phyloP scores from a whole-genome alignment of 441 rosid genomes.

The Jatropha podagrica region DNA sequence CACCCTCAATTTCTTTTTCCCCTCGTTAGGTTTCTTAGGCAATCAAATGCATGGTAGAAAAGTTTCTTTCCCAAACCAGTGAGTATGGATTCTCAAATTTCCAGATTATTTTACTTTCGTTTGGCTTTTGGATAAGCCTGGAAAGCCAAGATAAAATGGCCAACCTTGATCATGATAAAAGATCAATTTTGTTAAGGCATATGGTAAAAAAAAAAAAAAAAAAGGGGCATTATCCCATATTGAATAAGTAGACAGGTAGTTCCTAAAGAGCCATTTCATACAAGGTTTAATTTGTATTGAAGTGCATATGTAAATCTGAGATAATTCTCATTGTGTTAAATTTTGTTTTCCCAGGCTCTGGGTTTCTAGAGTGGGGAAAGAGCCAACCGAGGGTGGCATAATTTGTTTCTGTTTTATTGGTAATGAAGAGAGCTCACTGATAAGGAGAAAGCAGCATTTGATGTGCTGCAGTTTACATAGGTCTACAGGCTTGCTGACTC shows the following conservation, averaged over 20 bases:
- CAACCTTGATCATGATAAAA: neutral
- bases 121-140: neutral
- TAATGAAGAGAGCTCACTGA: conserved; percentile 1
- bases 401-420: neutral
- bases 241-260: neutral
- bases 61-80: neutral
- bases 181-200: neutral
- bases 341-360: neutral
- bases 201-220: neutral
- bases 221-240: neutral
- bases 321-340: neutral
- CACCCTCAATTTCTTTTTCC: neutral
- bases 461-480: neutral
- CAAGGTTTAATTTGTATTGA: neutral
- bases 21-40: neutral
- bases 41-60: conserved; percentile 3
- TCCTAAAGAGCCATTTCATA: neutral
- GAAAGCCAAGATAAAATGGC: neutral
- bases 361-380: neutral
- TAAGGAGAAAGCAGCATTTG: neutral
- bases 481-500: neutral
- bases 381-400: neutral
- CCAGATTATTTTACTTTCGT: neutral
- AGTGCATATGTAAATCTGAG: neutral
- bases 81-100: conserved; percentile 1